Evolutionary conservation across 192 early-diverging fungal genomes (phyloP).

Genomic region (Gigaspora rosea): DNA sequence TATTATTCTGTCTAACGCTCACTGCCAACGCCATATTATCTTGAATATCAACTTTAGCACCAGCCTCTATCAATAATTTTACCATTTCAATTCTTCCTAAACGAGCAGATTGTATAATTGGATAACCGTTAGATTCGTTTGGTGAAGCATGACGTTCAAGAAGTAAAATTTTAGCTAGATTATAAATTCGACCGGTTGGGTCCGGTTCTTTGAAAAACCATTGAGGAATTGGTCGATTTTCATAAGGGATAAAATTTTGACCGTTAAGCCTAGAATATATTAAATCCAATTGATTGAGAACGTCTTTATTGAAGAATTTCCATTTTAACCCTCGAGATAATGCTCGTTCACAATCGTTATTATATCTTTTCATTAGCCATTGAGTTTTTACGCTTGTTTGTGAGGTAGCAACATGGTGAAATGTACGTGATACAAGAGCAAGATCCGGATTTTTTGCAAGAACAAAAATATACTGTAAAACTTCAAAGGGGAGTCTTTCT

Average conservation of each 20-base stretch:
- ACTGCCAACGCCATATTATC: slow-evolving; percentile 41
- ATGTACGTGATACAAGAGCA: slow-evolving; percentile 14
- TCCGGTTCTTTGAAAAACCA: slow-evolving; percentile 34
- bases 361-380: slow-evolving; percentile 18
- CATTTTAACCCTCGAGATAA: slow-evolving; percentile 23
- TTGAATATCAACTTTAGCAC: slow-evolving; percentile 35
- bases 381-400: slow-evolving; percentile 24
- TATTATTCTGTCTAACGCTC: slow-evolving; percentile 34
- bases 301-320: slow-evolving; percentile 27
- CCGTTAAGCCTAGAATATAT: slow-evolving; percentile 3
- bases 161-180: slow-evolving; percentile 30
- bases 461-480: slow-evolving; percentile 31
- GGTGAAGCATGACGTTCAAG: slow-evolving; percentile 41
- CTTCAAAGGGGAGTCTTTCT: slow-evolving; percentile 27
- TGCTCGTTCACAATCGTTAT: neutral
- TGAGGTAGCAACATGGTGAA: slow-evolving; percentile 11
- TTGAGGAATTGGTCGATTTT: slow-evolving; percentile 33
- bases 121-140: slow-evolving; percentile 42
- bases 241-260: slow-evolving; percentile 1
- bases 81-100: slow-evolving; percentile 37
- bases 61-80: slow-evolving; percentile 35
- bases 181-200: slow-evolving; percentile 5
- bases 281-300: slow-evolving; percentile 22
- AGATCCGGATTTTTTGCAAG: slow-evolving; percentile 11
- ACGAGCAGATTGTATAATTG: slow-evolving; percentile 43